phyloP scores from a whole-genome alignment of 2,329 filamentous ascomycete genomes.

The Cercospora beticola region DNA sequence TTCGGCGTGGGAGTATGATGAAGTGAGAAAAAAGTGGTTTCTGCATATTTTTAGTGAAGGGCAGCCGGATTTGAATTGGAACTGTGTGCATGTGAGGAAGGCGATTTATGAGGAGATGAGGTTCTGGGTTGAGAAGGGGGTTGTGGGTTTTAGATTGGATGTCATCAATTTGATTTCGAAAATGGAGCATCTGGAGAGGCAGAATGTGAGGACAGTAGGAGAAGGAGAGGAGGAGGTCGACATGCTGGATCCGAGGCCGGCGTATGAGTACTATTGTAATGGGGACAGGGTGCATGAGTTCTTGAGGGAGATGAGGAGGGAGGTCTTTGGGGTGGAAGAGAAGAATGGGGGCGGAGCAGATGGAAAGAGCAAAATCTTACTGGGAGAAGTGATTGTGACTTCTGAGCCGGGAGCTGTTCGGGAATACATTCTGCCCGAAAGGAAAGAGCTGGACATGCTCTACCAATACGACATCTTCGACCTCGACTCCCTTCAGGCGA shows the following conservation, averaged over 20 bases:
- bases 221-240: slow-evolving; percentile 43
- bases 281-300: slow-evolving; percentile 20
- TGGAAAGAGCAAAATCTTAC: slow-evolving; percentile 42
- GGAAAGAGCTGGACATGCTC: slow-evolving; percentile 66
- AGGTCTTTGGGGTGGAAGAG: slow-evolving; percentile 41
- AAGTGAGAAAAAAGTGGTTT: slow-evolving; percentile 48
- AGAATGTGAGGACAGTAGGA: slow-evolving; percentile 18
- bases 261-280: slow-evolving; percentile 24
- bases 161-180: slow-evolving; percentile 53
- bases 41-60: slow-evolving; percentile 49
- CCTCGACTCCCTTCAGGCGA: slow-evolving; percentile 48
- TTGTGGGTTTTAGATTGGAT: slow-evolving; percentile 50
- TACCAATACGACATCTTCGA: slow-evolving; percentile 65
- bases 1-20: slow-evolving; percentile 47
- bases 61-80: slow-evolving; percentile 52
- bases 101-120: slow-evolving; percentile 49
- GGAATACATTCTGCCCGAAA: slow-evolving; percentile 50
- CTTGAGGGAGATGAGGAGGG: slow-evolving; percentile 26
- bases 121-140: slow-evolving; percentile 47
- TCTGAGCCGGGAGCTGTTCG: slow-evolving; percentile 51
- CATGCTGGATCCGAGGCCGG: slow-evolving; percentile 39
- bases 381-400: slow-evolving; percentile 51
- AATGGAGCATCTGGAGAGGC: slow-evolving; percentile 35
- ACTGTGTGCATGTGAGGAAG: slow-evolving; percentile 44
- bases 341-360: background rate